A percentile compares a stretch with the other conserved stretches of the same genome.
Evolutionary conservation across 371 early-diverging fungal species (phyloP).

Genomic region (Actinomucor elegans): DNA sequence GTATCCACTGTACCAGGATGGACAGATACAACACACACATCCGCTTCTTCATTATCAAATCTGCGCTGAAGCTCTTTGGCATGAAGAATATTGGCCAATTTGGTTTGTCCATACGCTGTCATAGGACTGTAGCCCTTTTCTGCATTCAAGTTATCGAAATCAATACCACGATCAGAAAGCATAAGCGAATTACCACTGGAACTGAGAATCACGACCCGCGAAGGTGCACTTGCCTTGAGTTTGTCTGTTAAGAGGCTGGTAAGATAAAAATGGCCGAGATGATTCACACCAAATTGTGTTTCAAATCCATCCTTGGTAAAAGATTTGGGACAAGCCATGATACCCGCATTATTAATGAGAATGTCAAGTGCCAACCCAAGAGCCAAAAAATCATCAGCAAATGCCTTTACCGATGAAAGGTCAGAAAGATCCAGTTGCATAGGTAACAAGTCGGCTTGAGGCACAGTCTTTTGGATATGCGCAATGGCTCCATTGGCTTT

Average conservation of each 20-base stretch:
- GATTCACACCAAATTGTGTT: slow-evolving; percentile 51
- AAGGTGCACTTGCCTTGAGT: slow-evolving; percentile 48
- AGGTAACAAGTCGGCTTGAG: slow-evolving; percentile 38
- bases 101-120: slow-evolving; percentile 10
- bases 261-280: slow-evolving; percentile 73
- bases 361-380: slow-evolving; percentile 48
- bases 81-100: slow-evolving; percentile 50
- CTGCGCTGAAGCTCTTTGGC: slow-evolving; percentile 49
- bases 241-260: slow-evolving; percentile 56
- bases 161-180: slow-evolving; percentile 11
- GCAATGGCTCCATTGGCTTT: slow-evolving; percentile 43
- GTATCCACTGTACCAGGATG: slow-evolving; percentile 5
- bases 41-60: slow-evolving; percentile 13
- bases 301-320: slow-evolving; percentile 57
- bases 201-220: slow-evolving; percentile 55
- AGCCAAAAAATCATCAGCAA: slow-evolving; percentile 42
- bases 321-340: slow-evolving; percentile 61
- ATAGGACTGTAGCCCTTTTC: slow-evolving; percentile 18
- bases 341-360: slow-evolving; percentile 61
- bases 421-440: slow-evolving; percentile 57
- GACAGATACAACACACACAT: neutral
- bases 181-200: slow-evolving; percentile 36
- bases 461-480: slow-evolving; percentile 45
- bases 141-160: slow-evolving; percentile 36
- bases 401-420: slow-evolving; percentile 45